Conservation (phyloP, 768 basidiomycete genomes). For the Tulasnella sp. region DNA sequence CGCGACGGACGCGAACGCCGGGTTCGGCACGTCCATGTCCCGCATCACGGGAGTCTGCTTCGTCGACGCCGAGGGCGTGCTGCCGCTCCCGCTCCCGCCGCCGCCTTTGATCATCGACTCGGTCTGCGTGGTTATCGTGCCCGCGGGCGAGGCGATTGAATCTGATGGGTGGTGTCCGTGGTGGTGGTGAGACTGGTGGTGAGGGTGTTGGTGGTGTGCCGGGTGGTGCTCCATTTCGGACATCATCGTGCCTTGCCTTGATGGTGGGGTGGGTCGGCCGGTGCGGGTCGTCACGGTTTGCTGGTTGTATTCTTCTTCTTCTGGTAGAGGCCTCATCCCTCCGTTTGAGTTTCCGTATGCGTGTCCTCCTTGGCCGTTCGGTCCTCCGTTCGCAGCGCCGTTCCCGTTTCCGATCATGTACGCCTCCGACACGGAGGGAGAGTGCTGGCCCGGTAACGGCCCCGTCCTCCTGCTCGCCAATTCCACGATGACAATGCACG, state of each 20-base stretch:
- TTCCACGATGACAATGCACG: conserved; percentile 93
- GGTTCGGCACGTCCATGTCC: conserved; percentile 50
- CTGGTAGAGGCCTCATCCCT: neutral
- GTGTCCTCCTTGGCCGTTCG: conserved; percentile 7
- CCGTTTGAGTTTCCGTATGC: neutral
- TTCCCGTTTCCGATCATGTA: conserved; percentile 11
- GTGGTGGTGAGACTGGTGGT: too few relatives aligned
- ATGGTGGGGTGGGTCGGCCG: neutral
- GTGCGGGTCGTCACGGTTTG: neutral
- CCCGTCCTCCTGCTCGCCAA: conserved; percentile 71
- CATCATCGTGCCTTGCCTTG: conserved; percentile 3
- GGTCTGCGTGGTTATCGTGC: neutral
- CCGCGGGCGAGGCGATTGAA: neutral
- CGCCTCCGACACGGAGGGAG: neutral
- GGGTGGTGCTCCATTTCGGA: neutral
- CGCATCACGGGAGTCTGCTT: conserved; percentile 15
- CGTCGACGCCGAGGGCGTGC: neutral
- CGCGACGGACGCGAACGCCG: conserved; percentile 80
- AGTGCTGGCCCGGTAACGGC: conserved; percentile 14
- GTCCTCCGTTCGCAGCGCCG: neutral
- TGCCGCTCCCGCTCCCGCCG: conserved; percentile 42
- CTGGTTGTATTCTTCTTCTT: neutral
- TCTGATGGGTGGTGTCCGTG: neutral
- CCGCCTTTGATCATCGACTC: neutral
- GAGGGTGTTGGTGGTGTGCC: neutral